Conservation (phyloP, 2,329 filamentous ascomycete genomes). For the Neophaeococcomyces mojaviensis region DNA sequence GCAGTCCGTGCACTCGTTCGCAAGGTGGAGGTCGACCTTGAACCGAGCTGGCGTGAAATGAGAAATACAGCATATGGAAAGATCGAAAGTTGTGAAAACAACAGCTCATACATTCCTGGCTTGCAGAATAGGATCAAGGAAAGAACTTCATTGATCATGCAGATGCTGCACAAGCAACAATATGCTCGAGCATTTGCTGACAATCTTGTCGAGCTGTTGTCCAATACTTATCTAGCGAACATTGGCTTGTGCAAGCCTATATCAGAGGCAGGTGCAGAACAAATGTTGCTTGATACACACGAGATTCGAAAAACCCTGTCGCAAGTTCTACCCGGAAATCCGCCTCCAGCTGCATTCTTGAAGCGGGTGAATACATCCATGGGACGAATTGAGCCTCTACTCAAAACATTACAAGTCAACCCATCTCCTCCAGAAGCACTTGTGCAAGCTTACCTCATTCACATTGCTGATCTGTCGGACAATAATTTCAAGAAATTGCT, state of each 20-base stretch:
- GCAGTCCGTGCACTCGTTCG: constrained; percentile 77
- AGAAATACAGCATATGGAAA: constrained; percentile 90
- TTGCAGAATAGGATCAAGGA: constrained; percentile 66
- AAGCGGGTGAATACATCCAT: constrained; percentile 81
- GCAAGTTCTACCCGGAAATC: constrained; percentile 57
- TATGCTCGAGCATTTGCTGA: constrained; percentile 93
- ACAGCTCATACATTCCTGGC: constrained; percentile 84
- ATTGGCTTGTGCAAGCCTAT: constrained; percentile 86
- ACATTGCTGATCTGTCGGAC: constrained; percentile 88
- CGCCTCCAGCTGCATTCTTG: constrained; percentile 59
- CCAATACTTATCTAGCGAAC: constrained; percentile 69
- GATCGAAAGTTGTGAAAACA: constrained; percentile 86
- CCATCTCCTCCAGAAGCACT: constrained; percentile 85
- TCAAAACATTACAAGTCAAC: constrained; percentile 94
- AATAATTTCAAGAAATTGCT: constrained; percentile 94
- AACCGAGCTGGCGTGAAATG: constrained; percentile 93
- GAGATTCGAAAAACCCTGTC: constrained; percentile 73
- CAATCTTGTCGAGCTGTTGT: constrained; percentile 83
- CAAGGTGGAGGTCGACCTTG: constrained; percentile 72
- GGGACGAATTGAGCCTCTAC: constrained; percentile 78
- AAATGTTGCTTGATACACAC: constrained; percentile 96
- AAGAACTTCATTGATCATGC: constrained; percentile 66
- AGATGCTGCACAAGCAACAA: constrained; percentile 75
- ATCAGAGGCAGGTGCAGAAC: constrained; percentile 88
- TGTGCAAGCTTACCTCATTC: constrained; percentile 94